Evolutionary conservation across 345 rosid species (phyloP).

Genomic region (Ricinus communis): DNA sequence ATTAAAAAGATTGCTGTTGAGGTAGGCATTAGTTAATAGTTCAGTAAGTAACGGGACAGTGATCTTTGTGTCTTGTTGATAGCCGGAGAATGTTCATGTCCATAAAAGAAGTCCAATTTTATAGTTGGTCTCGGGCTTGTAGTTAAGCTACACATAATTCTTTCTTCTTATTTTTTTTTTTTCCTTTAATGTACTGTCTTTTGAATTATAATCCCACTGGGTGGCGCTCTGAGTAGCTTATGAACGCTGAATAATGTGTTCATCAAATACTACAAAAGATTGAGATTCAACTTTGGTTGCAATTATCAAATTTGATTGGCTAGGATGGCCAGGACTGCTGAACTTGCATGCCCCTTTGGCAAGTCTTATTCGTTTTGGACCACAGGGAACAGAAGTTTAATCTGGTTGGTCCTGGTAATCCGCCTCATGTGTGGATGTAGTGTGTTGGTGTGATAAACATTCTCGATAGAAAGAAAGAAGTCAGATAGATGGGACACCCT

Average conservation of each 20-base stretch:
- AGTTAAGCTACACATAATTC: neutral
- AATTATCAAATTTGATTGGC: neutral
- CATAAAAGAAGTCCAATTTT: too few relatives aligned
- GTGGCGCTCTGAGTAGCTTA: neutral
- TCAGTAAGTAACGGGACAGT: neutral
- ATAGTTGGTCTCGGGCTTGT: too few relatives aligned
- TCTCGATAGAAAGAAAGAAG: neutral
- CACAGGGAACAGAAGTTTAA: neutral
- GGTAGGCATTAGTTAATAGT: slow-evolving; percentile 37
- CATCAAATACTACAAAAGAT: neutral
- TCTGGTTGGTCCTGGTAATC: neutral
- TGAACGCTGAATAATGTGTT: neutral
- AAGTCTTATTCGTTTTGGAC: neutral
- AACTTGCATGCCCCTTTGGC: neutral
- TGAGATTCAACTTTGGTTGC: neutral
- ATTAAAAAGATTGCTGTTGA: slow-evolving; percentile 70
- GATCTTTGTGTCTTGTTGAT: too few relatives aligned
- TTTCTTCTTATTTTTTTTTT: neutral
- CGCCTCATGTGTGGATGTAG: neutral
- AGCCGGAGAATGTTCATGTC: neutral
- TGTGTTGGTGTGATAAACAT: neutral
- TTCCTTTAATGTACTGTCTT: neutral
- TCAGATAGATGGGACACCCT: neutral
- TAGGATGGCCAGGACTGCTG: neutral
- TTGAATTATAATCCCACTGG: neutral